Evolutionary conservation across 129 eudicot genomes (phyloP), one percentile per base, ranked within the genome.

Genomic region (Chrysanthemum lavandulifolium): DNA sequence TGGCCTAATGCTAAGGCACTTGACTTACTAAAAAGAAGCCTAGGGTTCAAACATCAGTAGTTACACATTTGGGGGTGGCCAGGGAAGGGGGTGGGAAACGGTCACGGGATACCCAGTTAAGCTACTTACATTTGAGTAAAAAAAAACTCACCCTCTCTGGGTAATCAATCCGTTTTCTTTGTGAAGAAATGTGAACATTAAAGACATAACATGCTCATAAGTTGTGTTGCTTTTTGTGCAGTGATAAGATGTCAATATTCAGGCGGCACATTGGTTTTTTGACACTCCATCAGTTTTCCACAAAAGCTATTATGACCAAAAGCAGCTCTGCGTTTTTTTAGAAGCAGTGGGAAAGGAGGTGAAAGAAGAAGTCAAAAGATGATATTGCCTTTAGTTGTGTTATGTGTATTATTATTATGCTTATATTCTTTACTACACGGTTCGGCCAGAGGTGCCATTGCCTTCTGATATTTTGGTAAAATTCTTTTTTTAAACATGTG

Each of bases 321-420:
- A 69, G 76, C 72, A 71, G 76, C 68, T 66, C 73, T 55, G 65
- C 72, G 66, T 43, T 62, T 68, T 70, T 76, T 18, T 63, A 54
- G 59, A 70, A 70, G 76, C 57, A 55, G 72, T 18, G 62, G 18
- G 43, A 71, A 52, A 29, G 60, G 73, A 71, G 55, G 61, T 27
- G 69, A 66, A 71, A 60, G 45, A 49, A 61, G 10, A 14, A 75
- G 29, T 15, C 53, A 7, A 10, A 40, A 54, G 56, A 11, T 73
- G 25, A 36, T 52, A 16, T 53, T 65, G 57, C 56, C 43, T 59
- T 25, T 4, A 54, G 59, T 74, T 23, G 25, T 23, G 25, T 23
- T 23, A 23, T 23, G 1, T 23, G 25, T 23, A 23, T 23, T 23
- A 23, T 23, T 23, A 23, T 71, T 76, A 29, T 29, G 33, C 33